These are phyloP conservation scores for Ephemerocybe angulata DNA, from an alignment of 768 basidiomycete genomes.

Conservation along the genomic window DNA sequence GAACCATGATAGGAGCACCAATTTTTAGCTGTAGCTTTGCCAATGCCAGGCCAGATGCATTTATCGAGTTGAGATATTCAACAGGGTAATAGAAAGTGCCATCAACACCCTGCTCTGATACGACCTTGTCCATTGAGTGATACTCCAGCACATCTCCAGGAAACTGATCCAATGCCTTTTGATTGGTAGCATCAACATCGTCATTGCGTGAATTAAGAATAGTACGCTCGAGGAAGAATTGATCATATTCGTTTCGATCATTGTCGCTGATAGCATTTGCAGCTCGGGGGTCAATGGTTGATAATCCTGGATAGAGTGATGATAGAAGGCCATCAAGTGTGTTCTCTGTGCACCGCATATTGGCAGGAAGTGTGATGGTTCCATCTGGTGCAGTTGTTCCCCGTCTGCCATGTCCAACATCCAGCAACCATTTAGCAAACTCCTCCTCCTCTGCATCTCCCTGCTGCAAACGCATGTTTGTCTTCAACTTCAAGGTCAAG, in stretches of 20 bases:
- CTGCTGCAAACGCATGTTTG: constrained; percentile 41
- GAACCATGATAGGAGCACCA: constrained; percentile 30
- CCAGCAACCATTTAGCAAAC: constrained; percentile 34
- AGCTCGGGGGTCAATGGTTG: constrained; percentile 3
- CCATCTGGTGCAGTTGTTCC: neutral
- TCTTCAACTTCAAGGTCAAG: constrained; percentile 26
- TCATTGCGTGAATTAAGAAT: constrained; percentile 33
- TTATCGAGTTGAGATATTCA: constrained; percentile 33
- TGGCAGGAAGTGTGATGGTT: constrained; percentile 11
- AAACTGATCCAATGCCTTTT: constrained; percentile 19
- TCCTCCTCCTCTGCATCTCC: constrained; percentile 16
- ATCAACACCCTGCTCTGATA: neutral
- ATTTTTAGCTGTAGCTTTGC: constrained; percentile 26
- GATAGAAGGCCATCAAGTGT: neutral
- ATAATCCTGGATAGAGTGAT: neutral
- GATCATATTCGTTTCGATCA: constrained; percentile 19
- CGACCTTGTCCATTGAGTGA: neutral
- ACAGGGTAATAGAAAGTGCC: constrained; percentile 14
- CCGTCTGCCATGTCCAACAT: constrained; percentile 21
- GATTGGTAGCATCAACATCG: constrained; percentile 33
- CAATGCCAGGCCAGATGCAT: constrained; percentile 30
- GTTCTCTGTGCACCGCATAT: constrained; percentile 8
- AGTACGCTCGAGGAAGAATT: constrained; percentile 26
- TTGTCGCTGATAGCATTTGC: neutral
- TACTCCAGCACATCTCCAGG: constrained; percentile 14